A percentile compares a stretch with the other conserved stretches of the same genome.
Conservation (phyloP, 192 early-diverging fungal genomes). For the Diversispora epigaea region DNA sequence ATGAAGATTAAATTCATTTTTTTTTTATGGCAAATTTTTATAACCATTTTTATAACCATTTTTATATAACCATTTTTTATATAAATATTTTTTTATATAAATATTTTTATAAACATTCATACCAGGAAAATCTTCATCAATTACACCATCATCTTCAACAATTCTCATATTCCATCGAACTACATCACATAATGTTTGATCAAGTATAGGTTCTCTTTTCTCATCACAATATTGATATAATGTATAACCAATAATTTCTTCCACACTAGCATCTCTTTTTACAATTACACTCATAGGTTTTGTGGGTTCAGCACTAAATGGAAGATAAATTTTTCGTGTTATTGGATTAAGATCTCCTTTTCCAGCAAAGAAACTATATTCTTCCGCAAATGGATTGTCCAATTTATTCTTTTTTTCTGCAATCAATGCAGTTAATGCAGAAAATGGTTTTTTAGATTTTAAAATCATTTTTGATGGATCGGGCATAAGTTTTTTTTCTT, state of each 20-base stretch:
- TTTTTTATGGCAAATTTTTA: too few species aligned
- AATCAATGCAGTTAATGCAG: constrained; percentile 64
- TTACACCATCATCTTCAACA: constrained; percentile 91
- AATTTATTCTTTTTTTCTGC: constrained; percentile 56
- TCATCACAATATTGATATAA: constrained; percentile 86
- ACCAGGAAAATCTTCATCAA: constrained; percentile 97
- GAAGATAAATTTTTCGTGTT: constrained; percentile 65
- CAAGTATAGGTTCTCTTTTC: constrained; percentile 60
- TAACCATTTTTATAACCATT: too few species aligned
- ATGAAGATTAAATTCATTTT: too few species aligned
- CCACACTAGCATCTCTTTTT: constrained; percentile 77
- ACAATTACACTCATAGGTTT: constrained; percentile 68
- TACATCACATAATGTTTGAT: constrained; percentile 62
- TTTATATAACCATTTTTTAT: too few species aligned
- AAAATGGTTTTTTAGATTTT: constrained; percentile 39
- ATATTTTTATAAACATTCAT: constrained; percentile 4
- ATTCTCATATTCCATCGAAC: constrained; percentile 87
- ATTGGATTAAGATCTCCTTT: constrained; percentile 59
- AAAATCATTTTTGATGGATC: constrained; percentile 31
- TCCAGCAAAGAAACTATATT: constrained; percentile 64
- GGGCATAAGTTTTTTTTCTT: constrained; percentile 19
- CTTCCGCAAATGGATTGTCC: constrained; percentile 68
- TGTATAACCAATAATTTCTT: constrained; percentile 91
- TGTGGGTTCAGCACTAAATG: constrained; percentile 45
- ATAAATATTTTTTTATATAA: too few species aligned